These are phyloP conservation scores for Neurospora sp. DNA, from an alignment of 495 filamentous ascomycete species.

Conservation along the genomic window DNA sequence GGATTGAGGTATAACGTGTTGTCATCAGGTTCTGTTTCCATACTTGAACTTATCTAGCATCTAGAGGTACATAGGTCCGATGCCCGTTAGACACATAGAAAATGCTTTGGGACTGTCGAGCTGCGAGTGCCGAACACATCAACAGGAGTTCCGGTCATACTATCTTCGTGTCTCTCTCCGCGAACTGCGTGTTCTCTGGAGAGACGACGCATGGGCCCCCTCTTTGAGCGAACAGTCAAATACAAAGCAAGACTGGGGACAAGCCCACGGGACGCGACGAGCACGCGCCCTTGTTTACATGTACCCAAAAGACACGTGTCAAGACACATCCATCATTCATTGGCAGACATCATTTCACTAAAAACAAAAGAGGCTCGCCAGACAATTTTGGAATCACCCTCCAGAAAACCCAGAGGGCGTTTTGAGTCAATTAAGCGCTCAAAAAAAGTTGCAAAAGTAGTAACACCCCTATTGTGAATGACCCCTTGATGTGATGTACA, in stretches of 20 bases:
- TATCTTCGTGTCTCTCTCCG: background rate
- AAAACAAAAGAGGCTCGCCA: background rate
- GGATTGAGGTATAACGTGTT: background rate
- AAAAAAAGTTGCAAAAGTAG: background rate
- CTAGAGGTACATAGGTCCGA: background rate
- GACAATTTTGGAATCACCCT: background rate
- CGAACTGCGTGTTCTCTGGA: background rate
- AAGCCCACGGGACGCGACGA: background rate
- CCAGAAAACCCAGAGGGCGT: background rate
- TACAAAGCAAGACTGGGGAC: background rate
- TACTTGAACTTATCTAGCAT: background rate
- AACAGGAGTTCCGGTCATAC: no score
- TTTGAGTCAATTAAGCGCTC: conserved; percentile 1
- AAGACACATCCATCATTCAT: background rate
- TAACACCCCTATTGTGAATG: background rate
- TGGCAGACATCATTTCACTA: background rate
- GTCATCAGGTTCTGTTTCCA: background rate
- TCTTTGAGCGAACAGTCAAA: background rate
- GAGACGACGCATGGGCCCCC: background rate
- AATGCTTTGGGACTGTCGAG: background rate
- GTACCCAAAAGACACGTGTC: background rate
- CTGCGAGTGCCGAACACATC: background rate
- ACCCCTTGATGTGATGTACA: background rate
- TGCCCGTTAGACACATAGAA: background rate
- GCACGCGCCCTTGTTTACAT: background rate